Evolutionary conservation across 108 stramenopile genomes (phyloP), one percentile per base, ranked within the genome.

Genomic region (Nitzschia inconspicua): DNA sequence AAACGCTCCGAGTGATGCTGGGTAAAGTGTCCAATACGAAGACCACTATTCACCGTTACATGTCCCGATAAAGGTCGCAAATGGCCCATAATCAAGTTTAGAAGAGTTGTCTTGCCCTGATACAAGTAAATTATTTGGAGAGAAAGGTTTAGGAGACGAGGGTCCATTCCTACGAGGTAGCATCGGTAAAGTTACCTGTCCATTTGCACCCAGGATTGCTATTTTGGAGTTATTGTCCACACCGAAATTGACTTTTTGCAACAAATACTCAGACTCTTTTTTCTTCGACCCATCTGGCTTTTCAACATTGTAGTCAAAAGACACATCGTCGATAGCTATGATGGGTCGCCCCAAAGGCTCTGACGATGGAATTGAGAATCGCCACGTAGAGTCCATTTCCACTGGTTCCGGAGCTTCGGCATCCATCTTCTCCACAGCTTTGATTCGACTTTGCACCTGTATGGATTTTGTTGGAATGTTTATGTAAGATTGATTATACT

Each of bases 1-100:
- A 99, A 93, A 51, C 89, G 91, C 52, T 96, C 96, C 9, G 89
- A 85, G 57, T 88, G 87, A 75, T 99, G 98, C 77, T 99, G 98
- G 22, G 95, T 96, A 63, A 99, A 98, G 53, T 93, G 83, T 3
- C 90, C 98, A 53, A 98, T 86, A 16, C 92, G 83, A 18, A 98
- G 64, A 26, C 94, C 79, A 14, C 83, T 68, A 68, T 99, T 92
- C 9, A 94, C 79, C 25, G 84, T 80, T 26, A 96, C 82, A 20
- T 86, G 65, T 24, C 98, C 98, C 26, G 65, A 63, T 16, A 72
- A 47, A 2, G 96, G 91, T 5, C 59, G 69, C 14, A 97, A 60
- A 58, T 92, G 76, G 57, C 87, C 93, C 79, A 95, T 84, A 61
- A 99, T 93, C 13, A 97, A 64, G 52, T 98, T 98, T 19, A 99